These are phyloP conservation scores for Somion occarium DNA, from an alignment of 1,284 basidiomycete species.

Conservation along the genomic window DNA sequence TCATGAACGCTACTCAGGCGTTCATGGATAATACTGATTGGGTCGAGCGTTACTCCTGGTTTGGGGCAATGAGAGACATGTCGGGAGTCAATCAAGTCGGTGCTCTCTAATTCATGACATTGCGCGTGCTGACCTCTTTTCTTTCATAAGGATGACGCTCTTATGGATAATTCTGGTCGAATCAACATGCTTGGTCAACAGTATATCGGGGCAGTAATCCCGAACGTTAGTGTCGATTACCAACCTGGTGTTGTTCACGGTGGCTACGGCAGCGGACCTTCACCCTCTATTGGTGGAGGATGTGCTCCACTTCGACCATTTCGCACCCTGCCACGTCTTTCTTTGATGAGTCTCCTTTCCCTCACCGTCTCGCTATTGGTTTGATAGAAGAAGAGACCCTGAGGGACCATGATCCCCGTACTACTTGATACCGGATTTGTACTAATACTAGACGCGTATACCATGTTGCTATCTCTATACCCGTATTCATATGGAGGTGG, in stretches of 20 bases:
- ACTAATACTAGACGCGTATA: too few relatives aligned
- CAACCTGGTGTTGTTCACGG: constrained; percentile 21
- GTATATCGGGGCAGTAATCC: constrained; percentile 26
- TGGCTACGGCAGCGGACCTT: constrained; percentile 10
- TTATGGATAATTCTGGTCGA: constrained; percentile 25
- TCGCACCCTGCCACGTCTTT: too few relatives aligned
- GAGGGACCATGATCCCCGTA: too few relatives aligned
- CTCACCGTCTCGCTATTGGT: too few relatives aligned
- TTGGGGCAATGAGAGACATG: constrained; percentile 35
- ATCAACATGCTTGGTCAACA: constrained; percentile 30
- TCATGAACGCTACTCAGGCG: constrained; percentile 36
- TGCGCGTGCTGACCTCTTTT: constrained; percentile 5
- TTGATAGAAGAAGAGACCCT: too few relatives aligned
- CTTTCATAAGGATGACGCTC: constrained; percentile 25
- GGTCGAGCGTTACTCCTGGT: constrained; percentile 45
- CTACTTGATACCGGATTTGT: too few relatives aligned
- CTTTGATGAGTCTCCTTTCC: too few relatives aligned
- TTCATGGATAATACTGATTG: constrained; percentile 38
- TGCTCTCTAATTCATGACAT: background rate
- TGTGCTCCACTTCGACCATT: background rate
- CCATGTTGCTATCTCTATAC: too few relatives aligned
- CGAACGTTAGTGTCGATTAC: constrained; percentile 19
- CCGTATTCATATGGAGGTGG: too few relatives aligned
- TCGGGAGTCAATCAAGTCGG: constrained; percentile 28
- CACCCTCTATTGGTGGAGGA: background rate